A percentile compares a stretch with the other conserved stretches of the same genome.
Evolutionary conservation across 768 basidiomycete species (phyloP).

Genomic region (Chalciporus chontae): DNA sequence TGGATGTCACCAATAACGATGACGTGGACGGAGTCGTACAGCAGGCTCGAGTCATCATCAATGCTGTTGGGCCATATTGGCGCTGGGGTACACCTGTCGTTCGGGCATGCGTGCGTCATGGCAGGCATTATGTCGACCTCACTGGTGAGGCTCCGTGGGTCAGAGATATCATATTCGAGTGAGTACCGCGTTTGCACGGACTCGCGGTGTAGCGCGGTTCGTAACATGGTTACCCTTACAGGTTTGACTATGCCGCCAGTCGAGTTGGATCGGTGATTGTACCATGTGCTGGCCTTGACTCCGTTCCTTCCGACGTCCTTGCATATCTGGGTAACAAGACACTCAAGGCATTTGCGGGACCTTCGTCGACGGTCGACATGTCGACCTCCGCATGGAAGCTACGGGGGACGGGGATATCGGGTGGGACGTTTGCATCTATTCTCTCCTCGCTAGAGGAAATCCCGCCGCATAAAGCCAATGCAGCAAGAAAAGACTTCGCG

Average conservation of each 20-base stretch:
- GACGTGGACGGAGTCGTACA: conserved; percentile 58
- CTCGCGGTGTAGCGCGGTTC: conserved; percentile 3
- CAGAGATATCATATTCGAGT: conserved; percentile 56
- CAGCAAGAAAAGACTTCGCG: conserved; percentile 34
- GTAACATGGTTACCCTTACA: conserved; percentile 29
- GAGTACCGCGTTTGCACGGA: conserved; percentile 23
- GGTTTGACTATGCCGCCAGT: conserved; percentile 69
- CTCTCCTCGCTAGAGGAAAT: conserved; percentile 31
- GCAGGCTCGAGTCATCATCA: conserved; percentile 65
- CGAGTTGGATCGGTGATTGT: conserved; percentile 73
- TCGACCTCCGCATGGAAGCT: conserved; percentile 51
- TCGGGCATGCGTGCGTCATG: conserved; percentile 69
- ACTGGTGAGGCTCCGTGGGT: conserved; percentile 73
- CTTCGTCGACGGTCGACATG: conserved; percentile 39
- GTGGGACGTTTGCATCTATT: conserved; percentile 36
- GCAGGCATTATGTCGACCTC: conserved; percentile 84
- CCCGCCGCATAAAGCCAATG: conserved; percentile 28
- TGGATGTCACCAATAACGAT: conserved; percentile 55
- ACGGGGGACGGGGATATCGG: conserved; percentile 34
- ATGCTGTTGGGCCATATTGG: conserved; percentile 75
- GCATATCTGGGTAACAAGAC: conserved; percentile 68
- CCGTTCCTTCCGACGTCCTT: conserved; percentile 69
- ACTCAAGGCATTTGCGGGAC: conserved; percentile 46
- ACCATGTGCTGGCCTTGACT: conserved; percentile 76
- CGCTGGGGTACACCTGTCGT: conserved; percentile 72